Conservation (phyloP, 1,284 basidiomycete species). For the Meira nashicola region DNA sequence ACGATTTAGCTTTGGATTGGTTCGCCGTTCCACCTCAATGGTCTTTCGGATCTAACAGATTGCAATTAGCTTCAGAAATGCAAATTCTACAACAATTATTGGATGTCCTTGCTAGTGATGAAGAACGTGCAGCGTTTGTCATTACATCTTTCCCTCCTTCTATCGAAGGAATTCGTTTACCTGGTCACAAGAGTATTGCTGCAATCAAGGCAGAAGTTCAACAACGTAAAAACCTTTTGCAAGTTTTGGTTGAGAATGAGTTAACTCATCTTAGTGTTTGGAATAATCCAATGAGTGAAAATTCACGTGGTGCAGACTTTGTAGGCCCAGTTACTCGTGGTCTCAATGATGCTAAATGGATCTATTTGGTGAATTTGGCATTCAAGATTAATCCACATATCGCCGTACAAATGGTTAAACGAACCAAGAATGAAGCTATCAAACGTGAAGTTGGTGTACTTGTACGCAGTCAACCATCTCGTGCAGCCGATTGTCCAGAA, state of each 20-base stretch:
- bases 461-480: slow-evolving; percentile 68
- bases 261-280: slow-evolving; percentile 80
- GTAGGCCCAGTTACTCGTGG: slow-evolving; percentile 53
- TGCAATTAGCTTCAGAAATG: slow-evolving; percentile 83
- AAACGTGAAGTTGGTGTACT: slow-evolving; percentile 69
- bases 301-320: slow-evolving; percentile 60
- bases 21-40: slow-evolving; percentile 64
- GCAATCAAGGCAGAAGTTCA: slow-evolving; percentile 23
- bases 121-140: slow-evolving; percentile 58
- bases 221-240: slow-evolving; percentile 55
- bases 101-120: slow-evolving; percentile 69
- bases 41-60: slow-evolving; percentile 86
- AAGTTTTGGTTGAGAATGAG: slow-evolving; percentile 83
- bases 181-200: slow-evolving; percentile 28
- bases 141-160: slow-evolving; percentile 34
- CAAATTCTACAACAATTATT: slow-evolving; percentile 80
- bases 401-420: slow-evolving; percentile 74
- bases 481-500: slow-evolving; percentile 71
- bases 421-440: slow-evolving; percentile 68
- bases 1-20: slow-evolving; percentile 79
- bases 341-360: slow-evolving; percentile 65
- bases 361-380: slow-evolving; percentile 64
- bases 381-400: slow-evolving; percentile 82
- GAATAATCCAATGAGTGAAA: slow-evolving; percentile 78
- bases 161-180: slow-evolving; percentile 24